Evolutionary conservation across 1,284 basidiomycete genomes (phyloP).

Genomic region (Xanthoconium separans): DNA sequence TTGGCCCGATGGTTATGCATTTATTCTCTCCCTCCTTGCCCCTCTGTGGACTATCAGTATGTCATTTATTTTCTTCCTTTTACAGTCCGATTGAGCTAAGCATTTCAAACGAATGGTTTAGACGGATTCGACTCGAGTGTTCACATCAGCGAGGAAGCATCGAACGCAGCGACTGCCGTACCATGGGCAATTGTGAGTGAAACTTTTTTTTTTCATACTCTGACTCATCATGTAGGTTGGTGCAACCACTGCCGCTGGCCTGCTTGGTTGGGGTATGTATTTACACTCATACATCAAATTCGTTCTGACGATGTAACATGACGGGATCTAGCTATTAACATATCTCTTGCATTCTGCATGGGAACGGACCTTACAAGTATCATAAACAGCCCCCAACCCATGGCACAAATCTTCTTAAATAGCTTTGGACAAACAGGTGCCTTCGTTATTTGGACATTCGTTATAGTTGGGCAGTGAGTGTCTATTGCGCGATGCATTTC

Average conservation of each 20-base stretch:
- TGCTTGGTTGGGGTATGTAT: slow-evolving; percentile 68
- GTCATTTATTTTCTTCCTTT: slow-evolving; percentile 13
- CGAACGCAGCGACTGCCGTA: slow-evolving; percentile 68
- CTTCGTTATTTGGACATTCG: slow-evolving; percentile 62
- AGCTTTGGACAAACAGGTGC: slow-evolving; percentile 65
- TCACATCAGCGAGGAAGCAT: slow-evolving; percentile 77
- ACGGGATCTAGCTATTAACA: slow-evolving; percentile 47
- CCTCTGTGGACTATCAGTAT: slow-evolving; percentile 78
- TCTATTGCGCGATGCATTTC: not conserved
- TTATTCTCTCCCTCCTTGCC: slow-evolving; percentile 72
- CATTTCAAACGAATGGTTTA: slow-evolving; percentile 14
- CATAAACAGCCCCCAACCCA: slow-evolving; percentile 65
- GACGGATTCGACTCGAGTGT: slow-evolving; percentile 62
- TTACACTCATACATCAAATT: not conserved
- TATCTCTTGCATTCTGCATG: slow-evolving; percentile 63
- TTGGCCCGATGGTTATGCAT: slow-evolving; percentile 73
- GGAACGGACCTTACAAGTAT: slow-evolving; percentile 59
- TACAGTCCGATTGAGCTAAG: not conserved
- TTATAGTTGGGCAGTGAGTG: slow-evolving; percentile 64
- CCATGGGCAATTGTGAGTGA: slow-evolving; percentile 66
- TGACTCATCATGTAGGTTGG: slow-evolving; percentile 29
- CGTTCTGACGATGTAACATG: not conserved
- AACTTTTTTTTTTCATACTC: not conserved
- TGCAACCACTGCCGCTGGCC: slow-evolving; percentile 54
- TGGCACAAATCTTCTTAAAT: slow-evolving; percentile 70